phyloP scores from a whole-genome alignment of 2,329 filamentous ascomycete species.

The Chaetomium olivaceum region DNA sequence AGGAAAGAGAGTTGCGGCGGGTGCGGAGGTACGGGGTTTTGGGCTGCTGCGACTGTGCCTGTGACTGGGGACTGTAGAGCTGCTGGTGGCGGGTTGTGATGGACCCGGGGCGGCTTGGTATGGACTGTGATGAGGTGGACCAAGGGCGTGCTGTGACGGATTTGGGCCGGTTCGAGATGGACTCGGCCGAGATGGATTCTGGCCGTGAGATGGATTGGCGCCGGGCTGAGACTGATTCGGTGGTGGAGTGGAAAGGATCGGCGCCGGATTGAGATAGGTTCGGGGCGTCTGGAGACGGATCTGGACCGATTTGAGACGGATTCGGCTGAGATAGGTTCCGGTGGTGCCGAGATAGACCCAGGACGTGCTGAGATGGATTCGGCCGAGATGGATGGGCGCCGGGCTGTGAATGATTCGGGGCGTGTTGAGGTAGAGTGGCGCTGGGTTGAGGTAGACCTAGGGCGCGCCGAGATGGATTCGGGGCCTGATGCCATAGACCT shows the following conservation, averaged over 20 bases:
- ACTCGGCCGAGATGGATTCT: neutral
- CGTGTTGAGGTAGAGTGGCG: slow-evolving; percentile 6
- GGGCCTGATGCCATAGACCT: neutral
- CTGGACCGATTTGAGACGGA: too few relatives aligned
- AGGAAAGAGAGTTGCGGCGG: neutral
- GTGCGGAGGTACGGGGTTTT: neutral
- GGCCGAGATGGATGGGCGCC: neutral
- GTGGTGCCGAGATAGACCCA: neutral
- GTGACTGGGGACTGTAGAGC: slow-evolving; percentile 2
- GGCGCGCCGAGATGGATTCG: too few relatives aligned
- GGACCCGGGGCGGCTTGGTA: neutral
- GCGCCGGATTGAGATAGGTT: slow-evolving; percentile 1
- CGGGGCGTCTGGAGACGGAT: too few relatives aligned
- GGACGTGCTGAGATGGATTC: too few relatives aligned
- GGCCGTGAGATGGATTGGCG: neutral
- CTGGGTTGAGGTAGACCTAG: neutral
- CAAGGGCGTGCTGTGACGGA: slow-evolving; percentile 4
- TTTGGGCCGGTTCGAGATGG: neutral
- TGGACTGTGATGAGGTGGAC: too few relatives aligned
- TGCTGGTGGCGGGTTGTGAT: slow-evolving; percentile 14
- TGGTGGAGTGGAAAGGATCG: neutral
- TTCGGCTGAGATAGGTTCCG: too few relatives aligned
- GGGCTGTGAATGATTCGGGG: neutral
- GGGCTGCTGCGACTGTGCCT: neutral
- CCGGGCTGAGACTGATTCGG: neutral